Evolutionary conservation across 495 filamentous ascomycete species (phyloP), one percentile per base, ranked within the genome.

Genomic region (Tuber indicum): DNA sequence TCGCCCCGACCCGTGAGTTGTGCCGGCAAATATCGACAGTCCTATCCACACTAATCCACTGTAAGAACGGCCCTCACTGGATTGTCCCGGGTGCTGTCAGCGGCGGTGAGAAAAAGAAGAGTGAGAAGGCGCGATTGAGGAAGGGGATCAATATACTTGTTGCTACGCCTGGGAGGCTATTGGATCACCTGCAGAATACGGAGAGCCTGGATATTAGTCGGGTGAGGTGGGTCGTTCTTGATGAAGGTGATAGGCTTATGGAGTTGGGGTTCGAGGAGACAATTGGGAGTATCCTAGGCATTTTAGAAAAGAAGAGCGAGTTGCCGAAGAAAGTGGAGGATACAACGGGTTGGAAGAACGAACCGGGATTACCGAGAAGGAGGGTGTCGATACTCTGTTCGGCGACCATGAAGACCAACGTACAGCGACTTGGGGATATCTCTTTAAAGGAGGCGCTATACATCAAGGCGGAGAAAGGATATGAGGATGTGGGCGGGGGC

Each of bases 191-290:
- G 32, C 91, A 97, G 73, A 93, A 97, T 77, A 99, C 96, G 3
- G 89, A 96, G 85, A 92, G 90, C 6, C 86, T 99, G 78, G 91
- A 97, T 79, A 91, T 97, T 36, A 92, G 92, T 80, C 94, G 91
- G 45, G 94, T 97, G 23, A 86, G 95, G 75, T 99, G 96, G 96
- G 85, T 99, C 36, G 90, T 99, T 0, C 87, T 98, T 70, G 96
- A 99, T 81, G 96, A 99, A 84, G 96, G 96, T 43, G 96, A 99
- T 87, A 87, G 96, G 26, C 86, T 99, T 84, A 96, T 98, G 94
- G 96, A 99, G 82, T 87, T 98, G 84, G 96, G 96, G 0, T 98
- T 99, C 80, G 96, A 98, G 85, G 89, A 97, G 72, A 94, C 97
- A 75, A 85, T 91, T 72, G 86, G 75, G 47, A 83, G 79, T 39